phyloP scores from a whole-genome alignment of 306 rosid genomes.

The Fragaria vesca region DNA sequence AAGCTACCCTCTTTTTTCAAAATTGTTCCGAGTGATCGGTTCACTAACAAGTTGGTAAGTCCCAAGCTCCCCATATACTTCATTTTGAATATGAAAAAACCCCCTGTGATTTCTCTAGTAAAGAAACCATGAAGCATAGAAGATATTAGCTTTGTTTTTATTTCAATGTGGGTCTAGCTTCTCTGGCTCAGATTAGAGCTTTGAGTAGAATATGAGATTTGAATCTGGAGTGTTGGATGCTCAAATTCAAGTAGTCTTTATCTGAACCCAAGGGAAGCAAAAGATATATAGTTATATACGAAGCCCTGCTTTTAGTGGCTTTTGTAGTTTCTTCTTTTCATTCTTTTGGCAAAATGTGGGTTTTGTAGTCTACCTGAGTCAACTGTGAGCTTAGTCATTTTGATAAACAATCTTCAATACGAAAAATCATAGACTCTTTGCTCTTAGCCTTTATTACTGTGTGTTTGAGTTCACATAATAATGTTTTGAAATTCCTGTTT shows the following conservation, averaged over 20 bases:
- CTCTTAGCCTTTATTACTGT: background rate
- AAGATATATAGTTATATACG: background rate
- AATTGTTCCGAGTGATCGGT: background rate
- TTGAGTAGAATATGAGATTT: background rate
- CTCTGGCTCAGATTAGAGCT: background rate
- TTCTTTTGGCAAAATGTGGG: background rate
- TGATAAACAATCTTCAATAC: too few species aligned
- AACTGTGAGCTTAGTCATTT: background rate
- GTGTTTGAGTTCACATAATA: background rate
- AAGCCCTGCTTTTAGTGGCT: too few species aligned
- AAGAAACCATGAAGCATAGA: background rate
- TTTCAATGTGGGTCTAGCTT: background rate
- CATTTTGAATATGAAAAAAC: background rate
- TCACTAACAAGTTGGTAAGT: conserved; percentile 1
- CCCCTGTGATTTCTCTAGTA: background rate
- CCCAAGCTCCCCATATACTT: background rate
- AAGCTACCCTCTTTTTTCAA: background rate
- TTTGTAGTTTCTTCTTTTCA: too few species aligned
- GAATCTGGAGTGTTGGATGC: background rate
- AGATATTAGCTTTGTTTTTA: background rate
- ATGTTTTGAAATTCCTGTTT: background rate
- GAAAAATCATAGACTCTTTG: too few species aligned
- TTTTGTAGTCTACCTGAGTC: background rate
- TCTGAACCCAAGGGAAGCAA: background rate
- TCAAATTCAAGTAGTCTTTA: background rate